Evolutionary conservation across 2,329 filamentous ascomycete species (phyloP).

Genomic region (Verticillium dahliae): DNA sequence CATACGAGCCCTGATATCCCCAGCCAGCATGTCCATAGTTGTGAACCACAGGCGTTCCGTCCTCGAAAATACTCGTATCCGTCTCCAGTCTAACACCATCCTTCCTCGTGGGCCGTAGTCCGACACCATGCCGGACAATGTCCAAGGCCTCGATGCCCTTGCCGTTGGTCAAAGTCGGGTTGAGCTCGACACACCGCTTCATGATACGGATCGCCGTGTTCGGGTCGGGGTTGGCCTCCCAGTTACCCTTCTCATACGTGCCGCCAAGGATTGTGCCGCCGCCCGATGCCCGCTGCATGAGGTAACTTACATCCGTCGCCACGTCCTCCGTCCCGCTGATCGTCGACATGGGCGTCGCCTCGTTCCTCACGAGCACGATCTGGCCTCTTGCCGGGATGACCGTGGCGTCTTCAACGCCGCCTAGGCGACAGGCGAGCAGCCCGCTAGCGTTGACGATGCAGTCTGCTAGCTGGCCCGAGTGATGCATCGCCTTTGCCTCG

Average conservation of each 20-base stretch:
- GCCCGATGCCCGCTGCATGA: slow-evolving; percentile 74
- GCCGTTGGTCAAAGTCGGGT: slow-evolving; percentile 57
- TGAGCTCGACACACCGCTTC: slow-evolving; percentile 62
- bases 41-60: slow-evolving; percentile 63
- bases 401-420: slow-evolving; percentile 58
- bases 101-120: slow-evolving; percentile 67
- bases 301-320: slow-evolving; percentile 65
- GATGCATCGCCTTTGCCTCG: slow-evolving; percentile 52
- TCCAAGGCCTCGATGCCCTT: slow-evolving; percentile 67
- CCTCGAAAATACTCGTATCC: slow-evolving; percentile 50
- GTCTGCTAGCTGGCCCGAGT: slow-evolving; percentile 51
- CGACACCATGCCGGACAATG: slow-evolving; percentile 76
- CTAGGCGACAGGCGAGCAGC: slow-evolving; percentile 55
- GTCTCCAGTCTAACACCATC: slow-evolving; percentile 71
- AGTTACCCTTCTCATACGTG: slow-evolving; percentile 71
- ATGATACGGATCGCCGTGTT: slow-evolving; percentile 80
- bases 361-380: slow-evolving; percentile 76
- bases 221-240: slow-evolving; percentile 73
- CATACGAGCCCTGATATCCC: slow-evolving; percentile 67
- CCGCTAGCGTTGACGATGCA: slow-evolving; percentile 67
- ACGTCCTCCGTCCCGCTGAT: slow-evolving; percentile 70
- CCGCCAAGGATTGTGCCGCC: slow-evolving; percentile 86
- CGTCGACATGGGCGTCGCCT: slow-evolving; percentile 62
- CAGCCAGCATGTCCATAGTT: slow-evolving; percentile 76
- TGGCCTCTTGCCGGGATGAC: slow-evolving; percentile 64